These are phyloP conservation scores for Trichoderma orchidacearum DNA, from an alignment of 495 filamentous ascomycete genomes.

Conservation along the genomic window DNA sequence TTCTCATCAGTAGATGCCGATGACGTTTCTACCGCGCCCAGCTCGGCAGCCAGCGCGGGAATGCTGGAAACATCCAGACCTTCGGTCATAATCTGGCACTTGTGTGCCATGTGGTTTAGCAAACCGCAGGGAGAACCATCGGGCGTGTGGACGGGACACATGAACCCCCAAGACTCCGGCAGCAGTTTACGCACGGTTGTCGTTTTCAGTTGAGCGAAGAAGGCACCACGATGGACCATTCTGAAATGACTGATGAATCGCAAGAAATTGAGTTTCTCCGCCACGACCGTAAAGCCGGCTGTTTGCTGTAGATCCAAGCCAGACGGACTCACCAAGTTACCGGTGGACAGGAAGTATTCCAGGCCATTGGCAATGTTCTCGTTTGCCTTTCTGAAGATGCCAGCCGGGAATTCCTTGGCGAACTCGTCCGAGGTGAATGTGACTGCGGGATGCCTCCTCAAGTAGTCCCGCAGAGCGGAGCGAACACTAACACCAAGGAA, in stretches of 20 bases:
- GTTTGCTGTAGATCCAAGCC: conserved; percentile 89
- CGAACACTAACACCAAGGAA: conserved; percentile 55
- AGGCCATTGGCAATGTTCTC: conserved; percentile 76
- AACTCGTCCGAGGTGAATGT: conserved; percentile 61
- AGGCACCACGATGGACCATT: conserved; percentile 96
- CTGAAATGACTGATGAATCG: conserved; percentile 98
- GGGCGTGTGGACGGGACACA: conserved; percentile 95
- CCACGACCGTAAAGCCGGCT: conserved; percentile 90
- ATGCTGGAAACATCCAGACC: conserved; percentile 57
- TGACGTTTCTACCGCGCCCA: conserved; percentile 60
- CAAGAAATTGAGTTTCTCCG: conserved; percentile 98
- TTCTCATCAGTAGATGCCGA: conserved; percentile 66
- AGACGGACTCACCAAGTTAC: conserved; percentile 79
- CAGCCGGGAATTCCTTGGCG: conserved; percentile 59
- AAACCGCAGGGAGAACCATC: conserved; percentile 92
- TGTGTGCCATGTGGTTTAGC: conserved; percentile 90
- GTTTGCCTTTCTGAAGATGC: conserved; percentile 64
- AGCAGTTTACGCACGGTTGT: conserved; percentile 91
- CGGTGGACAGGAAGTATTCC: conserved; percentile 94
- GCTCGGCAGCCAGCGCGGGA: conserved; percentile 53
- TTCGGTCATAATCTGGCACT: conserved; percentile 75
- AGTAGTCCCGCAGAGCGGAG: conserved; percentile 51
- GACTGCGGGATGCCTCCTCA: conserved; percentile 43
- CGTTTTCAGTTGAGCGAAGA: conserved; percentile 95
- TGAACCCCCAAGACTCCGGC: conserved; percentile 93